Evolutionary conservation across 2,329 filamentous ascomycete genomes (phyloP).

Genomic region (Ophiostoma piceae): DNA sequence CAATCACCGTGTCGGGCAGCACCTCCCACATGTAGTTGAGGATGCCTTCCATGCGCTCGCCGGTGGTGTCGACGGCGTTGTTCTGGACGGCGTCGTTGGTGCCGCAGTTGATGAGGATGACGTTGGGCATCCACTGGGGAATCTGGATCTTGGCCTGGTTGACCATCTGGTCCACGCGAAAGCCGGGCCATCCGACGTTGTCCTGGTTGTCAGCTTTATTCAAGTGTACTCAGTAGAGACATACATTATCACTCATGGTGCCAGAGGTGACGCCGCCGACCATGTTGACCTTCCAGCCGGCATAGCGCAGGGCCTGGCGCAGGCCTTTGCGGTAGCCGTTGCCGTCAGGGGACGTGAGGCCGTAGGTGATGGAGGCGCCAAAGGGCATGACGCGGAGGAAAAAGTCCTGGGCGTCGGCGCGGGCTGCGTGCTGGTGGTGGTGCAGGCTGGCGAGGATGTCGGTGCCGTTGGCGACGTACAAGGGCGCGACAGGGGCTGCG

Average conservation of each 20-base stretch:
- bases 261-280: constrained; percentile 22
- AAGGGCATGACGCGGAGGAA: constrained; percentile 42
- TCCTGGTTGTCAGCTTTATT: neutral
- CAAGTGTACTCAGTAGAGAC: neutral
- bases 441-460: neutral
- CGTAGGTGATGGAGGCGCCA: constrained; percentile 42
- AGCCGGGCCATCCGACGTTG: constrained; percentile 21
- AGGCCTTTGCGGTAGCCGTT: constrained; percentile 25
- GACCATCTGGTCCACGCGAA: constrained; percentile 20
- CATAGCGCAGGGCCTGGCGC: constrained; percentile 17
- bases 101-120: constrained; percentile 28
- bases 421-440: neutral
- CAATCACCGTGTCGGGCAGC: constrained; percentile 25
- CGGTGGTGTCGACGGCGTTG: constrained; percentile 16
- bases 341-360: constrained; percentile 34
- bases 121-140: constrained; percentile 24
- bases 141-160: constrained; percentile 4
- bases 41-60: constrained; percentile 27
- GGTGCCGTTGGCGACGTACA: neutral
- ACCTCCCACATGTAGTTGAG: constrained; percentile 27
- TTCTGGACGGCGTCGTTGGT: constrained; percentile 29
- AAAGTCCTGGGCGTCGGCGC: constrained; percentile 7
- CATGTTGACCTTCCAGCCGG: constrained; percentile 21
- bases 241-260: constrained; percentile 21
- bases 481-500: neutral